phyloP scores from a whole-genome alignment of 2,329 filamentous ascomycete genomes.

The Phialemonium atrogriseum region DNA sequence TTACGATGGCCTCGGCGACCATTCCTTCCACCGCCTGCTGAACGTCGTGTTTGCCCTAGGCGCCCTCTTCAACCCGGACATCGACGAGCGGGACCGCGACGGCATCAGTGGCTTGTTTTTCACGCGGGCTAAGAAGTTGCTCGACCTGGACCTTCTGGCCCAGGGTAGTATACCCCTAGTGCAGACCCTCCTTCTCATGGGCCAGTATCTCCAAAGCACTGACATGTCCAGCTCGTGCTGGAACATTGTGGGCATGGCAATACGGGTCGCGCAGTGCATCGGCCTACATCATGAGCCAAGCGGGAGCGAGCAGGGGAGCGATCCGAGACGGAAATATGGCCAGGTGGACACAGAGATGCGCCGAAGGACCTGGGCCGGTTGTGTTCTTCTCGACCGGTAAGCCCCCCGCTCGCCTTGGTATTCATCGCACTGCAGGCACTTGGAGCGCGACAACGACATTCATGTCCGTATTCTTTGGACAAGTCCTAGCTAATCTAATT shows the following conservation, averaged over 20 bases:
- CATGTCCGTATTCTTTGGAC: too few species aligned
- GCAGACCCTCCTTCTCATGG: conserved; percentile 15
- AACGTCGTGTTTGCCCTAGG: conserved; percentile 18
- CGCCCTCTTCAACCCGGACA: conserved; percentile 9
- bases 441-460: too few species aligned
- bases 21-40: too few species aligned
- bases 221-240: conserved; percentile 14
- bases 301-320: neutral
- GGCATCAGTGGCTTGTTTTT: too few species aligned
- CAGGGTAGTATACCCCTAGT: conserved; percentile 14
- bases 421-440: too few species aligned
- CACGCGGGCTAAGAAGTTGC: too few species aligned
- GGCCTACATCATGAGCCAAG: conserved; percentile 13
- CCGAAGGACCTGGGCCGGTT: conserved; percentile 3
- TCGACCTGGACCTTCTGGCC: conserved; percentile 6
- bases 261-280: conserved; percentile 17
- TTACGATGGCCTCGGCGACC: too few species aligned
- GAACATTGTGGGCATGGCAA: conserved; percentile 16
- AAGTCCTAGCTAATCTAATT: too few species aligned
- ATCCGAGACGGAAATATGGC: too few species aligned
- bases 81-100: too few species aligned
- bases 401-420: too few species aligned
- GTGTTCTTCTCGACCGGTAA: conserved; percentile 4
- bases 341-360: conserved; percentile 6
- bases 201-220: conserved; percentile 17